Conservation (phyloP, 345 rosid genomes). For the Syzygium aqueum region DNA sequence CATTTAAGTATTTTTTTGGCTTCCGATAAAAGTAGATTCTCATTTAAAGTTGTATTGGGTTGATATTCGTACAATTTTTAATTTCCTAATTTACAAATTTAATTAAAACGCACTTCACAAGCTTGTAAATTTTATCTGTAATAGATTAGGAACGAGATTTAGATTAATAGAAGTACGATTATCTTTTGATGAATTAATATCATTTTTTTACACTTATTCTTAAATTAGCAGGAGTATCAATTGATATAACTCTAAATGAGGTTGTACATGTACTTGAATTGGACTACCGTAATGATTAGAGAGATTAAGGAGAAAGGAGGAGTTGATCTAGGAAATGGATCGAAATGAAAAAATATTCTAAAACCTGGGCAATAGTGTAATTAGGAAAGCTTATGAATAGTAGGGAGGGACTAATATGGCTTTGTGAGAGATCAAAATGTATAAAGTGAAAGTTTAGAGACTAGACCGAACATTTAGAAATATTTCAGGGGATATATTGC, state of each 20-base stretch:
- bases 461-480: not conserved
- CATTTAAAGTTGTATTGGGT: not conserved
- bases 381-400: not conserved
- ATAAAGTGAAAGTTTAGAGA: not conserved
- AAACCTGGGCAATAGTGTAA: not conserved
- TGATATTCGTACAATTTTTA: not conserved
- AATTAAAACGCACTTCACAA: not conserved
- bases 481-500: rapidly evolving
- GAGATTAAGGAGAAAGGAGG: not conserved
- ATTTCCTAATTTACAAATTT: not conserved
- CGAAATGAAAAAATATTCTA: not conserved
- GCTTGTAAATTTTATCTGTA: not conserved
- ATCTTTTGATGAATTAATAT: not conserved
- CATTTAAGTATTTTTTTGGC: not conserved
- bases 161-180: not conserved
- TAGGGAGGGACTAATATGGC: not conserved
- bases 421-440: not conserved
- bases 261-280: not conserved
- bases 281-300: not conserved
- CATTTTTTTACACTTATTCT: not conserved
- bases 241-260: not conserved
- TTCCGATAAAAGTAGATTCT: not conserved
- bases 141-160: not conserved
- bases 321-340: not conserved
- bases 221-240: not conserved